phyloP scores from a whole-genome alignment of 169 alveolate genomes.

The Eimeria mitis region DNA sequence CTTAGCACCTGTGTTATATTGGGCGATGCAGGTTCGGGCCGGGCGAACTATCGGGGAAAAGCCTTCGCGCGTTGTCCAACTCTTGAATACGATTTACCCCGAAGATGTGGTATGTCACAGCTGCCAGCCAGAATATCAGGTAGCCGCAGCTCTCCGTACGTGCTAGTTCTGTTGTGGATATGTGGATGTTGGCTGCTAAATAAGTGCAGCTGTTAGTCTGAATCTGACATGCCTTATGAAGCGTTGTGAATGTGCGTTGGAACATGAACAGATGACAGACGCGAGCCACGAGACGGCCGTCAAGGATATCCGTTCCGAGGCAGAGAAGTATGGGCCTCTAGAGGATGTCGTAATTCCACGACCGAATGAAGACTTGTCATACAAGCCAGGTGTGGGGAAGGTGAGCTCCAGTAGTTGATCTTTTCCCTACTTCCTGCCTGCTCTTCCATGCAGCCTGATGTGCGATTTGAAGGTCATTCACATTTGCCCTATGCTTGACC shows the following conservation, averaged over 20 bases:
- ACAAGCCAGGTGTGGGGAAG: slow-evolving; percentile 87
- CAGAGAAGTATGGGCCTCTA: slow-evolving; percentile 91
- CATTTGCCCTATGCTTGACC: not conserved
- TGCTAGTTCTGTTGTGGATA: not conserved
- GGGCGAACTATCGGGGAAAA: slow-evolving; percentile 90
- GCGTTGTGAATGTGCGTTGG: not conserved
- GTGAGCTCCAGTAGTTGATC: slow-evolving; percentile 19
- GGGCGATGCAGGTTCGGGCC: slow-evolving; percentile 88
- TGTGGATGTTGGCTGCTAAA: not conserved
- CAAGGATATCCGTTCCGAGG: slow-evolving; percentile 90
- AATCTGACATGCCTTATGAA: not conserved
- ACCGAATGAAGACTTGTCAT: slow-evolving; percentile 89
- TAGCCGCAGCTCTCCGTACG: too few relatives aligned
- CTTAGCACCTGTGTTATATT: not conserved
- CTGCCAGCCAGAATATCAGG: not conserved
- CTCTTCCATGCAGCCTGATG: not conserved
- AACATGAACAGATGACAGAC: slow-evolving; percentile 82
- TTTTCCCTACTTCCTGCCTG: not conserved
- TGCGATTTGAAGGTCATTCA: not conserved
- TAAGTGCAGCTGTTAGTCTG: not conserved
- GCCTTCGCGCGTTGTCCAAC: slow-evolving; percentile 92
- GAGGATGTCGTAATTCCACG: slow-evolving; percentile 92
- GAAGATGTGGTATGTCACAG: slow-evolving; percentile 89
- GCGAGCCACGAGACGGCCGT: slow-evolving; percentile 88
- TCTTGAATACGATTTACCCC: slow-evolving; percentile 91